Percentiles rank a stretch among this genome's conserved stretches.
Evolutionary conservation across 805 yeast genomes (phyloP).

Genomic region (Metschnikowia rubicola): DNA sequence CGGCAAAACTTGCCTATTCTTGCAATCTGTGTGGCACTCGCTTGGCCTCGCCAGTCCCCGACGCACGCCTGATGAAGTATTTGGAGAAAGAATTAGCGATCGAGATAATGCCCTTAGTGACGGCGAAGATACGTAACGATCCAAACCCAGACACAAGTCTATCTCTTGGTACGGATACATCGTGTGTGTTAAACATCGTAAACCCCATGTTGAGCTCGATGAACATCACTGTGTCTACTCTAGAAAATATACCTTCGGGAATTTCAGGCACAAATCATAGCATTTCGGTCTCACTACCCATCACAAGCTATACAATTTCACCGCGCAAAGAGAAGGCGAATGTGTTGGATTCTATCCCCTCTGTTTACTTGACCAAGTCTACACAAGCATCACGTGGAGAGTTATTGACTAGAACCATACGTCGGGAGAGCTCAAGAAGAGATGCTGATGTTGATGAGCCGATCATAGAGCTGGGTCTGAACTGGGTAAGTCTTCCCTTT

Average conservation of each 20-base stretch:
- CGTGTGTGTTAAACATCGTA: conserved; percentile 27
- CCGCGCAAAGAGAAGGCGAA: conserved; percentile 19
- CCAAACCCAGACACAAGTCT: conserved; percentile 1
- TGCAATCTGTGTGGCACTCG: conserved; percentile 30
- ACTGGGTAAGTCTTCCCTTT: conserved; percentile 38
- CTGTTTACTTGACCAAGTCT: conserved; percentile 27
- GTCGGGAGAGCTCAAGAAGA: conserved; percentile 6
- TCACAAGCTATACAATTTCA: conserved; percentile 21
- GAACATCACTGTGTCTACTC: conserved; percentile 23
- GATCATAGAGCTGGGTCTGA: conserved; percentile 20
- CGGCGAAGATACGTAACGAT: conserved; percentile 2
- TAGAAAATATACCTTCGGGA: conserved; percentile 18
- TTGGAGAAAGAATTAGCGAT: conserved; percentile 30
- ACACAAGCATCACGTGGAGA: conserved; percentile 33
- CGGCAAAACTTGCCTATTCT: conserved; percentile 22
- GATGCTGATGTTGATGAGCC: conserved; percentile 2
- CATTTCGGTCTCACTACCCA: conserved; percentile 22
- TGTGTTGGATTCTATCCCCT: conserved; percentile 33
- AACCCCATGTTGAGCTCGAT: conserved; percentile 28
- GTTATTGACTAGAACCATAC: conserved; percentile 23
- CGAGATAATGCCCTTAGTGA: conserved; percentile 32
- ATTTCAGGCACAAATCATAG: conserved; percentile 6
- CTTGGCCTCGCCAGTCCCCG: conserved; percentile 26
- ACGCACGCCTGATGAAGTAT: conserved; percentile 28
- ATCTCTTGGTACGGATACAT: conserved; percentile 12